Base-by-base conservation (phyloP, 1,284 basidiomycete genomes). In the Naganishia sp. region DNA sequence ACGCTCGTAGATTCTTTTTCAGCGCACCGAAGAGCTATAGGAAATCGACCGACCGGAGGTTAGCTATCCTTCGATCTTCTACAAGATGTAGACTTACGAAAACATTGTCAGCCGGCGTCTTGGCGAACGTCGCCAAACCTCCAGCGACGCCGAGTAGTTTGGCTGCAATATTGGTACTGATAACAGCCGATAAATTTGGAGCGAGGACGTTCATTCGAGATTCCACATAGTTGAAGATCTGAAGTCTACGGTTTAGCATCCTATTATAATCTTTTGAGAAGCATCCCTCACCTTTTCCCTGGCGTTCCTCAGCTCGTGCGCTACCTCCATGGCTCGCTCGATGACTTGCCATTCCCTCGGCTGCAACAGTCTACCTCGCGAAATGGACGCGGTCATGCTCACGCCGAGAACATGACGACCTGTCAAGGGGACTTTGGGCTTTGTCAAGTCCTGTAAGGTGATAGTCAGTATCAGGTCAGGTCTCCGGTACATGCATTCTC, bases 221-320 rank as follows among this genome's bases (percentile, higher is more conserved):
- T 83, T 96, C 95, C 78, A 99, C 96, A 84, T 98, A 99, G 82
- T 90, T 88, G 81, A 99, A 94, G 73, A 99, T 99, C 87, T 92
- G 74, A 10, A 44, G n/a, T 49, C 45, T 13, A 13, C 36, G 6
- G 3, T 39, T 39, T 39, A 39, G 36, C 36, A 39, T 39, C 21
- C 31, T 3, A 36, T 11, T n/a, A 49, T 11, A 6, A 28, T 21
- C n/a, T 45, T n/a, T 0, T 42, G 57, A 23, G 25, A 67, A 46
- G 6, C 16, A n/a, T 67, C n/a, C 63, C 79, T 55, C 63, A 89
- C 91, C 83, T 87, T 90, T 81, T 90, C 90, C 56, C 94, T 86
- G 0, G 91, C 90, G 70, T 90, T 88, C 73, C 97, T 91, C 31
- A 99, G 81, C 64, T 89, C 85, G 73, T 90, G 89, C 7, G 93